Evolutionary conservation across 2,329 filamentous ascomycete genomes (phyloP), one percentile per base, ranked within the genome.

Genomic region (Colletotrichum sp.): DNA sequence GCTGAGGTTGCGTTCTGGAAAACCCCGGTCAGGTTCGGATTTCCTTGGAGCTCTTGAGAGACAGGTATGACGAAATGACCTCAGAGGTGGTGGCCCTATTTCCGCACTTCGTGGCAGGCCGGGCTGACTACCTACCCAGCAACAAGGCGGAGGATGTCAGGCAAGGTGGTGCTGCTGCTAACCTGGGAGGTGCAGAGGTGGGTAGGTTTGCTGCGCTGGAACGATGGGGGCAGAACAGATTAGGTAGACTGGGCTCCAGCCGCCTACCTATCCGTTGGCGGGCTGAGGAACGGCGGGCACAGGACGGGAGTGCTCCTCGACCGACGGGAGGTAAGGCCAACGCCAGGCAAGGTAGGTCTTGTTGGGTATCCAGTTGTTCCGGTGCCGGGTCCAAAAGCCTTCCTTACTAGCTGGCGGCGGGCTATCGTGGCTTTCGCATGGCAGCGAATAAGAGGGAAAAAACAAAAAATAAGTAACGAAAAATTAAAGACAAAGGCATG

Each of bases 31-130:
- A 43, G 21, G 14, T 4, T 12, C 18, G 48, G 8, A n/a, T 59
- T 28, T 61, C 16, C 16, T 24, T 67, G 43, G 59, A 43, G 57
- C 26, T 55, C 14, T 21, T 48, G 21, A 61, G 61, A 36, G 16
- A 67, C 14, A 26, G 63, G 64, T 64, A 75, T 72, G 73, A 65
- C 73, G 73, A 60, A 72, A 75, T 64, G 39, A n/a, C n/a, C 28
- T 21, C 52, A 21, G 55, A 34, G 24, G 64, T 26, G 68, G 52
- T 55, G 61, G 72, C 61, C 28, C 43, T 65, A 48, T 71, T 68
- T 32, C 43, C 32, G 60, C 28, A 36, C 61, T 48, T 24, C 12
- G 26, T 43, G 30, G 61, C 34, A 39, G 21, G 70, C 61, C 39
- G 26, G n/a, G 43, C 48, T 57, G 65, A 7, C 36, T 21, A 16